Evolutionary conservation across 768 basidiomycete genomes (phyloP).

Genomic region (Leccinum incarnatum): DNA sequence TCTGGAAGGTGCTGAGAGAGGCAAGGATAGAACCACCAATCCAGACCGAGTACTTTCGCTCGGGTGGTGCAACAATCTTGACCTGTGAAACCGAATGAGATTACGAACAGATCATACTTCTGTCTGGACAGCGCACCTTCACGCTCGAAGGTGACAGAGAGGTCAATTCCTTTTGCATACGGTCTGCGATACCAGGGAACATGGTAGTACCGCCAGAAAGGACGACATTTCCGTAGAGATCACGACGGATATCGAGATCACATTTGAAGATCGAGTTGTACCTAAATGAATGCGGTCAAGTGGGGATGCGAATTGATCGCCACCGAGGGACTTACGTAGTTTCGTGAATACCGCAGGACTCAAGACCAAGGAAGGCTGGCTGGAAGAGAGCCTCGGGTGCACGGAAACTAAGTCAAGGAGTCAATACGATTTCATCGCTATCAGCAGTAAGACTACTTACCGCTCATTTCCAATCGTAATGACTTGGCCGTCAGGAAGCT

Average conservation of each 20-base stretch:
- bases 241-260: conserved; percentile 61
- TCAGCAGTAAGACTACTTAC: conserved; percentile 22
- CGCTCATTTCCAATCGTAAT: conserved; percentile 81
- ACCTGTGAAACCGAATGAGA: conserved; percentile 40
- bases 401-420: conserved; percentile 42
- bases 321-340: conserved; percentile 42
- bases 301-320: not conserved
- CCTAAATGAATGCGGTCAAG: conserved; percentile 23
- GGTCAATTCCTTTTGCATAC: conserved; percentile 93
- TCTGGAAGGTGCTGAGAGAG: conserved; percentile 94
- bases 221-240: conserved; percentile 36
- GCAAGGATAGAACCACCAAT: conserved; percentile 86
- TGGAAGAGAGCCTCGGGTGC: conserved; percentile 58
- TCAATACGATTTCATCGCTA: not conserved
- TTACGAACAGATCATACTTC: not conserved
- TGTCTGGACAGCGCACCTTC: conserved; percentile 52
- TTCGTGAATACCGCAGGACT: conserved; percentile 82
- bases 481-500: conserved; percentile 90
- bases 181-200: conserved; percentile 95
- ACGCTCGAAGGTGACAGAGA: conserved; percentile 77
- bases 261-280: conserved; percentile 64
- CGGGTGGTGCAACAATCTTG: conserved; percentile 91
- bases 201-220: conserved; percentile 86
- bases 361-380: conserved; percentile 60
- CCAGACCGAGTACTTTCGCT: conserved; percentile 96